Evolutionary conservation across 2,329 filamentous ascomycete genomes (phyloP).

Genomic region (Paradendryphiella salina): DNA sequence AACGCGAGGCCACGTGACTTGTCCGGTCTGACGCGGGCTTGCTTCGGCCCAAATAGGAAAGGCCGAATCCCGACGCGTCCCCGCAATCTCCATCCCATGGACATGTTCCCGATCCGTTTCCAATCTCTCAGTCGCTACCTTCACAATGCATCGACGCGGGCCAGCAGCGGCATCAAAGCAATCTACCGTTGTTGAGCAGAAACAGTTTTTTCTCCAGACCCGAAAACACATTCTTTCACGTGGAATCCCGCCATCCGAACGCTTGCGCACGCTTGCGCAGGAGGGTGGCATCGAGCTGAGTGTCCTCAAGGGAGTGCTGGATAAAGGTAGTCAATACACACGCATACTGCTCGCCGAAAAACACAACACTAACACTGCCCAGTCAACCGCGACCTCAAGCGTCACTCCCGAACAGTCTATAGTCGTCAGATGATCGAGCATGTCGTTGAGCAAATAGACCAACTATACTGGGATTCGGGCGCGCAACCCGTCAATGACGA

Average conservation of each 20-base stretch:
- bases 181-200: slow-evolving; percentile 59
- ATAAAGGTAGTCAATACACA: slow-evolving; percentile 49
- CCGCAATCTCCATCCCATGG: slow-evolving; percentile 3
- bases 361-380: background rate
- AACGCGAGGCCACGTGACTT: too few species aligned
- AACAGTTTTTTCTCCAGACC: slow-evolving; percentile 64
- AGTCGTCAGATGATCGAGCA: slow-evolving; percentile 70
- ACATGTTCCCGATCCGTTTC: background rate
- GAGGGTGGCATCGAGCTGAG: slow-evolving; percentile 53
- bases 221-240: slow-evolving; percentile 67
- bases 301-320: slow-evolving; percentile 55
- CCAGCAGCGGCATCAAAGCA: slow-evolving; percentile 26
- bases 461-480: slow-evolving; percentile 61
- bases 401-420: slow-evolving; percentile 68
- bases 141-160: slow-evolving; percentile 11
- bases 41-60: background rate
- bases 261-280: slow-evolving; percentile 57
- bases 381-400: slow-evolving; percentile 66
- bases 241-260: slow-evolving; percentile 59
- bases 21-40: too few species aligned
- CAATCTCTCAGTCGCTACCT: background rate
- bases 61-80: background rate
- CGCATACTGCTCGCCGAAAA: background rate
- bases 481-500: slow-evolving; percentile 39
- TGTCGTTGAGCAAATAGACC: slow-evolving; percentile 72